Base-by-base conservation (phyloP, 345 rosid genomes). In the Gossypium sturtianum region DNA sequence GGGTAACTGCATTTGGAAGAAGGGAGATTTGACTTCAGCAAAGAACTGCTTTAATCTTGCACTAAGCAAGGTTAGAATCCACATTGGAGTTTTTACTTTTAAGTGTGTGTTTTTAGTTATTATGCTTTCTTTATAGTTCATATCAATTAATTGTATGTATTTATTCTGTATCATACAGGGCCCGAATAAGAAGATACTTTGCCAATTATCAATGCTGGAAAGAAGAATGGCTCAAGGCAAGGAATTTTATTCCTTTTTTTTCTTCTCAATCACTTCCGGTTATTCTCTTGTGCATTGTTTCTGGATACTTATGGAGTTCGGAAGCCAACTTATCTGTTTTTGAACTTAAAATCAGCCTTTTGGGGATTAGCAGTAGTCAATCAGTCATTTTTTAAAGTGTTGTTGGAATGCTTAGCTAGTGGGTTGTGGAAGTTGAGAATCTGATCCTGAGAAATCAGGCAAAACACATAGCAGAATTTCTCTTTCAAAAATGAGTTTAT, bases 1-100 rank as follows among this genome's bases (percentile, higher is more conserved):
- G 79, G 94, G 94, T 54, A 83, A 86, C 78, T 79, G 88, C 88
- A 87, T 90, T 64, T 90, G 94, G 92, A 90, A 90, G 86, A 90
- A 90, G 80, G 94, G 94, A 61, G 94, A 90, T 80, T 84, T 88
- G 48, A 71, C 84, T 65, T 82, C 90, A 0, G 92, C 90, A 1
- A 90, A 86, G 79, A 88, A 90, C 69, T 87, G 92, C 81, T 86
- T 87, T 81, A 87, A 77, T 85, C 94, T 87, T 69, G 90, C 92
- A 53, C 77, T 90, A 63, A 87, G 85, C 84, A 90, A 87, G 89
- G 94, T 90, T 77, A 25, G 69, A 51, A 66, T 54, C 52, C 2
- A 25, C 12, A 38, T 71, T 4, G 43, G 27, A 38, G 15, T 27
- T 44, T 72, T 16, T 5, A 8, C 23, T n/a, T 9, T 75, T 66